Evolutionary conservation across 306 rosid genomes (phyloP).

Genomic region (Glycine soja): DNA sequence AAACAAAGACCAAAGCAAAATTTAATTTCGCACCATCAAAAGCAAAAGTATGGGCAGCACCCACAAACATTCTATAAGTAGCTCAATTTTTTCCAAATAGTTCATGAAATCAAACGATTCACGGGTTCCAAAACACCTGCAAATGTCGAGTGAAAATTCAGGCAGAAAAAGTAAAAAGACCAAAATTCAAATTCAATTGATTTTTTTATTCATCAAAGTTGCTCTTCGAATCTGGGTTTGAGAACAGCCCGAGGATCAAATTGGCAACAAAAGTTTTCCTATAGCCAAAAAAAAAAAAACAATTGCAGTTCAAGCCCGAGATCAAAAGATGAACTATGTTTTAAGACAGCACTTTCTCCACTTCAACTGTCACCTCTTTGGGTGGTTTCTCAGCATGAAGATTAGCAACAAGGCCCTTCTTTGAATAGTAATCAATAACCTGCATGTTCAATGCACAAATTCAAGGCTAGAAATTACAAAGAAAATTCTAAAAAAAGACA

Average conservation of each 20-base stretch:
- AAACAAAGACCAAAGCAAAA: background rate
- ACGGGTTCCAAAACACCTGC: background rate
- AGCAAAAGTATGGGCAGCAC: background rate
- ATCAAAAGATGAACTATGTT: conserved; percentile 35
- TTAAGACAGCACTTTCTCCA: conserved; percentile 77
- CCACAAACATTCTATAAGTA: background rate
- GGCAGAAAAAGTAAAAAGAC: background rate
- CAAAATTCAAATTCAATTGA: conserved; percentile 33
- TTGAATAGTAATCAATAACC: conserved; percentile 86
- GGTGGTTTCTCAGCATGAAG: conserved; percentile 94
- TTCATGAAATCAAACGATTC: background rate
- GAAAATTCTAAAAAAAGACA: background rate
- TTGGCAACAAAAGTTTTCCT: conserved; percentile 37
- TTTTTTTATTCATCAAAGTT: conserved; percentile 45
- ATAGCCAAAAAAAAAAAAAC: background rate
- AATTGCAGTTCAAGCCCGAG: conserved; percentile 30
- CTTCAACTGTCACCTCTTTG: conserved; percentile 77
- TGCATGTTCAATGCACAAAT: conserved; percentile 46
- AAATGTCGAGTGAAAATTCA: background rate
- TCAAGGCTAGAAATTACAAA: background rate
- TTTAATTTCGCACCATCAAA: background rate
- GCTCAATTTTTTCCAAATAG: background rate
- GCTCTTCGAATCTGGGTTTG: conserved; percentile 64
- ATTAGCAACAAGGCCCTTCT: conserved; percentile 77
- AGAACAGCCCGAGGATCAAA: conserved; percentile 77